Conservation (phyloP, 108 stramenopile species). For the Cylindrotheca fusiformis region DNA sequence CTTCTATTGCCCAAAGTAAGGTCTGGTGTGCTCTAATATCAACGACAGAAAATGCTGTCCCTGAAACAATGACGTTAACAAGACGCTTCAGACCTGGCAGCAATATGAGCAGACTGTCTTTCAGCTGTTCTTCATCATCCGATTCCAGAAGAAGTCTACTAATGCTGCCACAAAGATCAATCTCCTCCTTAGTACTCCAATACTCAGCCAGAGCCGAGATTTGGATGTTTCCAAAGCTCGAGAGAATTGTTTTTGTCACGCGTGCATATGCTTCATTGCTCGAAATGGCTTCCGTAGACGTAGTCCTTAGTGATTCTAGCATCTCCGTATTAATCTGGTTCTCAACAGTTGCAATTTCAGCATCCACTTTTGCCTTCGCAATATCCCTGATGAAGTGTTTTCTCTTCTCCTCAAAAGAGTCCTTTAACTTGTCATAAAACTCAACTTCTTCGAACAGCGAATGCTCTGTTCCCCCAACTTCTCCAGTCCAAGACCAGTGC, state of each 20-base stretch:
- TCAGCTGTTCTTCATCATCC: slow-evolving; percentile 5
- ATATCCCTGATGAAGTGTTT: not conserved
- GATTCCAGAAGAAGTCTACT: slow-evolving; percentile 29
- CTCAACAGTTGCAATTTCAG: slow-evolving; percentile 58
- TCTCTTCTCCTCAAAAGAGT: slow-evolving; percentile 6
- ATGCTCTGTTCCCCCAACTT: slow-evolving; percentile 28
- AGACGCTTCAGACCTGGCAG: slow-evolving; percentile 30
- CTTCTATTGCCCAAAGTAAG: slow-evolving; percentile 78
- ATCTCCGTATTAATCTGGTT: slow-evolving; percentile 51
- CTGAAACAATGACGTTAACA: slow-evolving; percentile 28
- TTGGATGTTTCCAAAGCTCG: slow-evolving; percentile 56
- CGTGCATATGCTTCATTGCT: slow-evolving; percentile 12
- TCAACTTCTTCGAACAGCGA: slow-evolving; percentile 10
- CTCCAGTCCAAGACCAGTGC: slow-evolving; percentile 76
- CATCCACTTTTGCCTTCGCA: slow-evolving; percentile 45
- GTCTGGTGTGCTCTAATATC: slow-evolving; percentile 86
- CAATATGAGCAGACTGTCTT: not conserved
- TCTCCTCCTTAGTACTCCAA: slow-evolving; percentile 58
- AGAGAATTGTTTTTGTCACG: slow-evolving; percentile 17
- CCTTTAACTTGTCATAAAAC: slow-evolving; percentile 14
- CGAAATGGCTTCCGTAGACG: slow-evolving; percentile 9
- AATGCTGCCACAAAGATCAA: slow-evolving; percentile 34
- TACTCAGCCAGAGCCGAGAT: slow-evolving; percentile 65
- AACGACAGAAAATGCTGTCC: slow-evolving; percentile 46
- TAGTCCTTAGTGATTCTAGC: slow-evolving; percentile 35